phyloP scores from a whole-genome alignment of 2,329 filamentous ascomycete genomes.

The Hymenoscyphus fraxineus region DNA sequence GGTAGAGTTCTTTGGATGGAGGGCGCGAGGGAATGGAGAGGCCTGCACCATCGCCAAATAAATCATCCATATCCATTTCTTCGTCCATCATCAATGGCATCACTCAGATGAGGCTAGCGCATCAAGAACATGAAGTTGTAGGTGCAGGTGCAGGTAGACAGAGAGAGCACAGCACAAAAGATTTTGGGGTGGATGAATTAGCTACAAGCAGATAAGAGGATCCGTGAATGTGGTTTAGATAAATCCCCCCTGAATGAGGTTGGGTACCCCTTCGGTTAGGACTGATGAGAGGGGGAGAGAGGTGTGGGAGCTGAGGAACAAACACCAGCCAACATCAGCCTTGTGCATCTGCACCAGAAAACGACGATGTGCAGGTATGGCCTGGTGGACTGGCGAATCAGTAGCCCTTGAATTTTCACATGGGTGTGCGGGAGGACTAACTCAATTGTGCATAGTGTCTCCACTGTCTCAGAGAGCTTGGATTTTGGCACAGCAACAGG shows the following conservation, averaged over 20 bases:
- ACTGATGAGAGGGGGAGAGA: no score
- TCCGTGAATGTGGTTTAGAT: no score
- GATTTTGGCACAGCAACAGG: neutral
- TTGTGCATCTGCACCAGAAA: no score
- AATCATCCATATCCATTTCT: conserved; percentile 60
- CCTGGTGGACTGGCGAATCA: neutral
- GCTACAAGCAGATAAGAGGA: no score
- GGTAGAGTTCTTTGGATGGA: conserved; percentile 63
- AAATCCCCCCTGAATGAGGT: no score
- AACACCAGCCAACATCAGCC: no score
- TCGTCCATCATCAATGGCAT: conserved; percentile 55
- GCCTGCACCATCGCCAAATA: conserved; percentile 69
- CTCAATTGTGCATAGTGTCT: neutral
- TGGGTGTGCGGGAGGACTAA: conserved; percentile 4
- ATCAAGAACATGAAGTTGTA: neutral
- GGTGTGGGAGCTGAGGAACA: no score
- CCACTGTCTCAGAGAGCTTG: neutral
- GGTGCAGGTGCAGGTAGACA: neutral
- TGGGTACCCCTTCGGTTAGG: no score
- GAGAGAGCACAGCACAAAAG: neutral
- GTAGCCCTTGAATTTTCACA: neutral
- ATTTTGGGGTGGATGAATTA: no score
- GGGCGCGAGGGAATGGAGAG: conserved; percentile 51
- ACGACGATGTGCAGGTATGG: no score
- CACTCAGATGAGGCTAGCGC: conserved; percentile 5